Conservation (phyloP, 768 basidiomycete species). For the Pholiota molesta region DNA sequence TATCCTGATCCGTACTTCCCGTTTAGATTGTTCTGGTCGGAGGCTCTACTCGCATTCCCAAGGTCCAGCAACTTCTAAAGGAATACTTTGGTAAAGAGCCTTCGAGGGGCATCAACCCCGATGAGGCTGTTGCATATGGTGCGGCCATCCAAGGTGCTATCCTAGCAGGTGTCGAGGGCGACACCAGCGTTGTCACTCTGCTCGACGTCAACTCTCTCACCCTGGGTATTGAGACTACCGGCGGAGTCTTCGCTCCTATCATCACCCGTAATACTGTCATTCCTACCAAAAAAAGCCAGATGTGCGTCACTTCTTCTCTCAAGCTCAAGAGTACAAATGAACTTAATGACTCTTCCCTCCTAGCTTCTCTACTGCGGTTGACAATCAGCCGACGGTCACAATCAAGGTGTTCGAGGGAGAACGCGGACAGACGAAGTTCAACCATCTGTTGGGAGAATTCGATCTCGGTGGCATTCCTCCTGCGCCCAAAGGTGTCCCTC, state of each 20-base stretch:
- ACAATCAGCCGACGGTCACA: constrained; percentile 87
- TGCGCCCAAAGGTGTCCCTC: constrained; percentile 87
- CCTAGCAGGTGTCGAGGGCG: constrained; percentile 61
- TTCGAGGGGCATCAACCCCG: constrained; percentile 68
- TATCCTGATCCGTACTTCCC: background rate
- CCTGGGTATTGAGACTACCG: constrained; percentile 66
- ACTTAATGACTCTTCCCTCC: background rate
- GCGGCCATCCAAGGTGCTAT: constrained; percentile 73
- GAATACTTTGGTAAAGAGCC: constrained; percentile 74
- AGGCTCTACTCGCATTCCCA: constrained; percentile 75
- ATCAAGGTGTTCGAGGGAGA: constrained; percentile 93
- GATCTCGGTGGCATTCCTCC: constrained; percentile 90
- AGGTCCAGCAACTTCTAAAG: constrained; percentile 63
- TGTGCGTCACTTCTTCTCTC: constrained; percentile 26
- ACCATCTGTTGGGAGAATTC: constrained; percentile 89
- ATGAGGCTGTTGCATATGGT: constrained; percentile 77
- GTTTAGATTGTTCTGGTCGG: constrained; percentile 51
- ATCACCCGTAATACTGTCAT: constrained; percentile 52
- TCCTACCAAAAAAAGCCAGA: constrained; percentile 54
- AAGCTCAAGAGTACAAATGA: background rate
- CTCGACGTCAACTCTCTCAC: constrained; percentile 61
- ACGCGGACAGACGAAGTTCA: constrained; percentile 86
- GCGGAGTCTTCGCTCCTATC: constrained; percentile 59
- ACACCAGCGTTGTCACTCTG: constrained; percentile 49
- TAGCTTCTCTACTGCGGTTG: constrained; percentile 84